Percentiles rank a stretch among this genome's conserved stretches.
phyloP scores from a whole-genome alignment of 805 yeast species.

The Ogataea parapolymorpha region DNA sequence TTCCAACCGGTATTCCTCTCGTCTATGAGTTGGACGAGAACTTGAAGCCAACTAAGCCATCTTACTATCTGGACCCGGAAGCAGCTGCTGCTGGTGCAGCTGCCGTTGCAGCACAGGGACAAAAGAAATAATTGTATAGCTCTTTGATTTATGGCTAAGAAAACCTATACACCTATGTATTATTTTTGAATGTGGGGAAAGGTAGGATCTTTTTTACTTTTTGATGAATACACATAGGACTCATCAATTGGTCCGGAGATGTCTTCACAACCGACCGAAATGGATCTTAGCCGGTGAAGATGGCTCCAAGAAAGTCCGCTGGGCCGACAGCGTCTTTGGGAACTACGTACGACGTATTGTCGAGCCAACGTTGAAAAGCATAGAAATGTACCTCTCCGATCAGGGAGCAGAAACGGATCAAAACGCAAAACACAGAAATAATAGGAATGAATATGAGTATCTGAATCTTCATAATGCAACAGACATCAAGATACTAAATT shows the following conservation, averaged over 20 bases:
- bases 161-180: slow-evolving; percentile 2
- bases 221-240: no score
- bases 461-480: not conserved
- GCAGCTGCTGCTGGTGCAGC: slow-evolving; percentile 99
- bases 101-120: slow-evolving; percentile 97
- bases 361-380: not conserved
- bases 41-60: slow-evolving; percentile 86
- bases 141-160: no score
- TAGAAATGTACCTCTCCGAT: no score
- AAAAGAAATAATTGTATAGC: slow-evolving; percentile 43
- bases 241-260: no score
- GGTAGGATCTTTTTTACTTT: no score
- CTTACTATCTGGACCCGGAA: slow-evolving; percentile 97
- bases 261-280: no score
- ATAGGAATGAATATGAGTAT: not conserved
- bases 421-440: not conserved
- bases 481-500: not conserved
- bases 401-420: no score
- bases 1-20: slow-evolving; percentile 98
- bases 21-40: slow-evolving; percentile 89
- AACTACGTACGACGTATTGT: no score
- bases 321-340: no score
- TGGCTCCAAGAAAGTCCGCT: no score
- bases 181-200: slow-evolving; percentile 1
- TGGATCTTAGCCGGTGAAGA: no score